Evolutionary conservation across 2,329 filamentous ascomycete genomes (phyloP), one percentile per base, ranked within the genome.

Genomic region (Trichoderma guizhouense): DNA sequence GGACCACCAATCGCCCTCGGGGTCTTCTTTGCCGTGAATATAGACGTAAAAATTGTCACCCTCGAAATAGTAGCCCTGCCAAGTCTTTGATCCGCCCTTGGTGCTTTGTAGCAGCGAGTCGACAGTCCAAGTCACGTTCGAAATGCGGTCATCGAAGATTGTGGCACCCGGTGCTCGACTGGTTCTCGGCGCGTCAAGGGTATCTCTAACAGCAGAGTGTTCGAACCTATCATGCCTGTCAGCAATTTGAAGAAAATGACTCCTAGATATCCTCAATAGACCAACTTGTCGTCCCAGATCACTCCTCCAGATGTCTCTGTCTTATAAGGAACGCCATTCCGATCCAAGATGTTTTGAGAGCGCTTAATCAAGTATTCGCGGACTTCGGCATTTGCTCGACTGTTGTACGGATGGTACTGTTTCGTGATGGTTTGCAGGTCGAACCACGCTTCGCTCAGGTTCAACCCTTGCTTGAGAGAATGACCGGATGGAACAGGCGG

Each of bases 31-130:
- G 36, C 96, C 96, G 60, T 93, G 91, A 72, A 99, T 92, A 78
- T 98, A 97, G 47, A 97, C 91, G 74, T 98, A 91, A 75, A 98
- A 90, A 77, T 98, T 99, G 74, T 90, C 95, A 36, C 94, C 93
- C 82, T 98, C 95, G 77, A 97, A 98, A 79, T 98, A 98, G 32
- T 93, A 88, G 30, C 83, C 88, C 62, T 82, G 71, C 24, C 82
- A 81, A 18, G 76, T 76, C 21, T 75, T 72, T 72, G 76, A 66
- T 11, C 71, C 69, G 32, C 72, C 36, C 69, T 73, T 65, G 71
- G 67, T 18, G 72, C 73, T 34, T 65, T 73, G 32, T 68, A 74
- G 24, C 57, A 72, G 65, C 5, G 72, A 72, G 18, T 77, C 76
- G n/a, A 78, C 75, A 12, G 79, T 79, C 57, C 89, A 89, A 47